Conservation (phyloP, 2,329 filamentous ascomycete genomes). For the Clonostachys chloroleuca region DNA sequence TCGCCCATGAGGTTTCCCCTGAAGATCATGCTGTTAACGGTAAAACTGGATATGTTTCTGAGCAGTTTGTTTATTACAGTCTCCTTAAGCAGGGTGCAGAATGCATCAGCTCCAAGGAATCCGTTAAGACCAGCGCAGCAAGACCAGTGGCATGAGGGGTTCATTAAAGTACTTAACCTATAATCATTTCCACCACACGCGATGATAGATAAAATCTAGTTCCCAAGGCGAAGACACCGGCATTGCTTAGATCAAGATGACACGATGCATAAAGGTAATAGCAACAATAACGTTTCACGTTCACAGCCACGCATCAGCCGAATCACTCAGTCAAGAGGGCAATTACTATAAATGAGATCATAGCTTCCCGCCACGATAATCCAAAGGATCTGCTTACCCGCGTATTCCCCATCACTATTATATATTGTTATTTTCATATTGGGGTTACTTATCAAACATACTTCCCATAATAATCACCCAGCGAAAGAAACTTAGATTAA, state of each 20-base stretch:
- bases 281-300: too few species aligned
- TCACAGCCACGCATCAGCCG: too few species aligned
- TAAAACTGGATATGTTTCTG: conserved; percentile 30
- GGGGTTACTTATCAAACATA: too few species aligned
- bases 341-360: too few species aligned
- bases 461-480: too few species aligned
- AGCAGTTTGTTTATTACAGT: conserved; percentile 35
- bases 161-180: conserved; percentile 36
- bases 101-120: conserved; percentile 31
- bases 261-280: too few species aligned
- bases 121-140: conserved; percentile 31
- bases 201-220: conserved; percentile 37
- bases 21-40: conserved; percentile 49
- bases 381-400: too few species aligned
- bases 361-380: too few species aligned
- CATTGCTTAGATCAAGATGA: conserved; percentile 6
- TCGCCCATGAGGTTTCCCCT: conserved; percentile 31
- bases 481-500: too few species aligned
- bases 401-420: too few species aligned
- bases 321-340: too few species aligned
- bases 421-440: too few species aligned
- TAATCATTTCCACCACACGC: conserved; percentile 26
- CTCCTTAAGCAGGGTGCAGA: conserved; percentile 39
- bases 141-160: conserved; percentile 33
- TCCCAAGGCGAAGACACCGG: conserved; percentile 46